These are phyloP conservation scores for Globisporangium carolinianum DNA, from an alignment of 352 stramenopile genomes.

Conservation along the genomic window DNA sequence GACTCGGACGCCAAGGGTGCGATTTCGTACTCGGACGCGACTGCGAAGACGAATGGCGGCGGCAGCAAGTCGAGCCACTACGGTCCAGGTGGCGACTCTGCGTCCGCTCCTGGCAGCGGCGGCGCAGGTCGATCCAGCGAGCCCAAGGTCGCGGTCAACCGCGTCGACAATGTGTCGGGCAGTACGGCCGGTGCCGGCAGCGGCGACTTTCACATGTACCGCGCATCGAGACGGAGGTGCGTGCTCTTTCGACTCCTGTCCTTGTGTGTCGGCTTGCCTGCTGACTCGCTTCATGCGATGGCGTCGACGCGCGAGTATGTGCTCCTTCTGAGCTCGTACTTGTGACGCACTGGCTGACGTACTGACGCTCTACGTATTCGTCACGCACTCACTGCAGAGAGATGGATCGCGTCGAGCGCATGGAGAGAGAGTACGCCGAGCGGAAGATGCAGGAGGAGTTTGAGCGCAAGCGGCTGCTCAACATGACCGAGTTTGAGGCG, in stretches of 20 bases:
- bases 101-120: conserved; percentile 1
- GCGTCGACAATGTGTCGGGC: conserved; percentile 94
- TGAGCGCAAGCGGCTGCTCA: conserved; percentile 55
- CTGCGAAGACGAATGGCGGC: not conserved
- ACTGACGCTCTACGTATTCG: not conserved
- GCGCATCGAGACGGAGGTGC: conserved; percentile 82
- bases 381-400: conserved; percentile 42
- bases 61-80: conserved; percentile 10
- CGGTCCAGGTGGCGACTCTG: conserved; percentile 5
- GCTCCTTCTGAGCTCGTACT: too few species aligned
- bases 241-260: not conserved
- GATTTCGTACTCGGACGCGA: conserved; percentile 42
- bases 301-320: not conserved
- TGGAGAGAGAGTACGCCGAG: conserved; percentile 82
- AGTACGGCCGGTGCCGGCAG: conserved; percentile 91
- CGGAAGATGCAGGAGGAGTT: conserved; percentile 61
- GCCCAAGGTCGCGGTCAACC: conserved; percentile 49
- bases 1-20: conserved; percentile 71
- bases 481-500: conserved; percentile 59
- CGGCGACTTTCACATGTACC: conserved; percentile 97
- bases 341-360: not conserved
- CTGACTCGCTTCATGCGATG: not conserved
- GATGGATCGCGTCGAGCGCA: conserved; percentile 85
- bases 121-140: conserved; percentile 15
- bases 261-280: not conserved